These are phyloP conservation scores for Diaporthe aspalathi DNA, from an alignment of 2,329 filamentous ascomycete genomes.

Conservation along the genomic window DNA sequence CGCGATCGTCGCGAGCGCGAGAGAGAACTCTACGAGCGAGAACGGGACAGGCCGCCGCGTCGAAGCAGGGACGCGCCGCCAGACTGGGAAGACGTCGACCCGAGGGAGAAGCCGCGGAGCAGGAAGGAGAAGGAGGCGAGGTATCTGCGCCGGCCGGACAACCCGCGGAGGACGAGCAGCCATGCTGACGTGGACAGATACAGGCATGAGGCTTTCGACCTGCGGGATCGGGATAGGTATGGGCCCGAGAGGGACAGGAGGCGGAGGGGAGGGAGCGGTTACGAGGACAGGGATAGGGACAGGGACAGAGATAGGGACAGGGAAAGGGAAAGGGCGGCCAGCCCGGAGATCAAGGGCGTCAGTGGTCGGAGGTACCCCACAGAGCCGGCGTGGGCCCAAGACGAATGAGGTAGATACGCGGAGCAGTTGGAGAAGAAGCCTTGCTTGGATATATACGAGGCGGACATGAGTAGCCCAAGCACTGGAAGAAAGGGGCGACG, in stretches of 20 bases:
- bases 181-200: conserved; percentile 63
- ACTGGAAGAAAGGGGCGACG: not conserved
- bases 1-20: conserved; percentile 48
- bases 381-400: conserved; percentile 40
- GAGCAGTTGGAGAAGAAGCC: not conserved
- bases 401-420: conserved; percentile 14
- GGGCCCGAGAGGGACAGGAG: conserved; percentile 41
- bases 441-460: conserved; percentile 4
- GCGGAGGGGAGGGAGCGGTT: conserved; percentile 45
- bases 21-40: conserved; percentile 29
- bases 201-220: conserved; percentile 51
- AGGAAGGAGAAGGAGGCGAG: conserved; percentile 48
- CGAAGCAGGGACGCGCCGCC: conserved; percentile 44
- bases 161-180: conserved; percentile 60
- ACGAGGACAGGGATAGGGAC: conserved; percentile 45
- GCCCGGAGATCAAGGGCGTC: conserved; percentile 50
- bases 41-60: conserved; percentile 42
- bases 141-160: conserved; percentile 55
- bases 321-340: conserved; percentile 44
- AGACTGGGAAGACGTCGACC: conserved; percentile 47
- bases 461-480: conserved; percentile 1
- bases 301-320: conserved; percentile 34
- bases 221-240: conserved; percentile 48
- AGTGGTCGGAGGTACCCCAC: conserved; percentile 54
- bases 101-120: conserved; percentile 48